phyloP scores from a whole-genome alignment of 2,329 filamentous ascomycete species.

The Emergomyces africanus region DNA sequence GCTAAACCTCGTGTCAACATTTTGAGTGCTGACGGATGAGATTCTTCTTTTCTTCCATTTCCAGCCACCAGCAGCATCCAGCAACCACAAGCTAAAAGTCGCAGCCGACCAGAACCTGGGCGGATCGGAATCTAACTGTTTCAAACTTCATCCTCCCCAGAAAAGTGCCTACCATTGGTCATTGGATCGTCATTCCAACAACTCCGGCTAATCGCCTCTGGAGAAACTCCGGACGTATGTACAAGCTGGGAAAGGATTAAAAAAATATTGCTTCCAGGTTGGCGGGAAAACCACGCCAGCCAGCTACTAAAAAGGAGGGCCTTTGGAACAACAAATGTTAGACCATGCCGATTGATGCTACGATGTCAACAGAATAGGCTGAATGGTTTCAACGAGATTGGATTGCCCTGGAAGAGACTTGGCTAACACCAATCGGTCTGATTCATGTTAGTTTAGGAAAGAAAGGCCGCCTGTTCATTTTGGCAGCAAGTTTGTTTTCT shows the following conservation, averaged over 20 bases:
- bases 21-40: slow-evolving; percentile 2
- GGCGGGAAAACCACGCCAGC: background rate
- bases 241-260: background rate
- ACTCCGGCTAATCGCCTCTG: background rate
- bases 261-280: background rate
- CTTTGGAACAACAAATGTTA: background rate
- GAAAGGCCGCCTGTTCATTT: background rate
- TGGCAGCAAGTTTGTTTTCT: background rate
- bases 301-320: background rate
- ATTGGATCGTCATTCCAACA: background rate
- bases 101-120: background rate
- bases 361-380: background rate
- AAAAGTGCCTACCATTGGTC: background rate
- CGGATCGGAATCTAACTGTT: background rate
- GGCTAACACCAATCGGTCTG: background rate
- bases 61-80: background rate
- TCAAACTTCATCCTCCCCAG: background rate
- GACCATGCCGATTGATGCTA: background rate
- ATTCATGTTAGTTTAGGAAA: background rate
- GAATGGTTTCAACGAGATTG: background rate
- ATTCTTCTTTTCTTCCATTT: background rate
- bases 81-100: background rate
- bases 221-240: background rate
- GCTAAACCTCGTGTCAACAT: background rate
- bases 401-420: background rate